These are phyloP conservation scores for Sporothrix inflata DNA, from an alignment of 2,329 filamentous ascomycete genomes.

Conservation along the genomic window DNA sequence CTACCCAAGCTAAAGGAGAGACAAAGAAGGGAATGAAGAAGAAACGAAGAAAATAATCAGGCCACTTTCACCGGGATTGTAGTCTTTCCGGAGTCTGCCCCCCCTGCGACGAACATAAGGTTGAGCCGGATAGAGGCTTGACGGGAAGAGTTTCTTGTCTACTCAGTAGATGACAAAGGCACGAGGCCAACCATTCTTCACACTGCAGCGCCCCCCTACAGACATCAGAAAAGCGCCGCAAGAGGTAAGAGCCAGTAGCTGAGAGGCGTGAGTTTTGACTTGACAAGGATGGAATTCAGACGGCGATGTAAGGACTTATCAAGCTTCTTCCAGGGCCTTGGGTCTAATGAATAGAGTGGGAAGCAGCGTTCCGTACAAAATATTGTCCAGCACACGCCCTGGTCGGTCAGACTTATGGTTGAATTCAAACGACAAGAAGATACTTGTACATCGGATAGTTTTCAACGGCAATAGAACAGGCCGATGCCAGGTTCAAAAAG, in stretches of 20 bases:
- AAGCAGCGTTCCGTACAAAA: neutral
- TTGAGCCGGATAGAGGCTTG: neutral
- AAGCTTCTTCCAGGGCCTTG: neutral
- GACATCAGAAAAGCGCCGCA: neutral
- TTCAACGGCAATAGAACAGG: neutral
- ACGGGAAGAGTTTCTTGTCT: neutral
- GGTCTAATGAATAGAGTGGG: neutral
- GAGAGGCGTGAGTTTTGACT: neutral
- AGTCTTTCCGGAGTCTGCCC: neutral
- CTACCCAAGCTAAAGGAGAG: neutral
- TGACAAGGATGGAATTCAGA: neutral
- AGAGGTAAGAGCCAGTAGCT: neutral
- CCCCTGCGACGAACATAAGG: neutral
- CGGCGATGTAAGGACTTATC: neutral
- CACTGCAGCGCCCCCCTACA: neutral
- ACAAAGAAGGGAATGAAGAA: neutral
- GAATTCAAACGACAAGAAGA: neutral
- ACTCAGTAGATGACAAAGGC: neutral
- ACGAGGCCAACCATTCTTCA: neutral
- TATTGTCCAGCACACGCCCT: neutral
- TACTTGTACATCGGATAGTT: neutral
- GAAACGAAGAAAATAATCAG: slow-evolving; percentile 13
- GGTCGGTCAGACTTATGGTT: neutral
- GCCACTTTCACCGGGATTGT: slow-evolving; percentile 8
- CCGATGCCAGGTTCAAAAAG: neutral